A percentile compares a stretch with the other conserved stretches of the same genome.
Evolutionary conservation across 148 eudicot genomes (phyloP).

Genomic region (Hydrangea macrophylla): DNA sequence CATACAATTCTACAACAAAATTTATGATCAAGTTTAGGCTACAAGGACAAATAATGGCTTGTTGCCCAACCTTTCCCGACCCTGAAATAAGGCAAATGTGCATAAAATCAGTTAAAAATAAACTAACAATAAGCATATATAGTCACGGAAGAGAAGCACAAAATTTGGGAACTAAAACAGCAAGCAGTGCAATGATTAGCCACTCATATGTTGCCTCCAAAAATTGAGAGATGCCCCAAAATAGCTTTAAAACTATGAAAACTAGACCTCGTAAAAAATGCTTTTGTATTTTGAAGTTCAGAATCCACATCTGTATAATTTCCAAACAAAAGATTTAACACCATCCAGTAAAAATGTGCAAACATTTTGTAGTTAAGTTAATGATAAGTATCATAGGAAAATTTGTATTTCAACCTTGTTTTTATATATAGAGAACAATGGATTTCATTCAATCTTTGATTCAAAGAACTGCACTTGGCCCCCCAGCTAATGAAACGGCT

Average conservation of each 20-base stretch:
- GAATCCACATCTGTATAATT: neutral
- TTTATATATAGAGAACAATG: no score
- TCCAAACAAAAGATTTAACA: neutral
- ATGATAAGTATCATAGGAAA: neutral
- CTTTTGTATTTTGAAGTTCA: neutral
- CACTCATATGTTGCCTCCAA: neutral
- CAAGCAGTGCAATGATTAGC: no score
- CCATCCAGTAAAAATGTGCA: no score
- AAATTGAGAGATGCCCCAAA: neutral
- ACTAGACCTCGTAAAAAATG: neutral
- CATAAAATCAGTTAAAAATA: neutral
- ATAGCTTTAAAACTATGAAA: neutral
- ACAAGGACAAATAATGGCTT: conserved; percentile 75
- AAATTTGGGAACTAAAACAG: neutral
- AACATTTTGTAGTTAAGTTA: neutral
- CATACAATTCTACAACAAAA: conserved; percentile 1
- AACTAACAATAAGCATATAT: neutral
- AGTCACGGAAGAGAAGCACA: neutral
- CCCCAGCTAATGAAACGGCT: no score
- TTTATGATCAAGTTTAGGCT: conserved; percentile 24
- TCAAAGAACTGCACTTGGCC: no score
- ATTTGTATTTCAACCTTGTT: neutral
- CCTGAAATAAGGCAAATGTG: conserved; percentile 41
- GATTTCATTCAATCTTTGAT: no score
- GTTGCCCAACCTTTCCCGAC: conserved; percentile 71